Evolutionary conservation across 257 asterid genomes (phyloP).

Genomic region (Lavandula angustifolia): DNA sequence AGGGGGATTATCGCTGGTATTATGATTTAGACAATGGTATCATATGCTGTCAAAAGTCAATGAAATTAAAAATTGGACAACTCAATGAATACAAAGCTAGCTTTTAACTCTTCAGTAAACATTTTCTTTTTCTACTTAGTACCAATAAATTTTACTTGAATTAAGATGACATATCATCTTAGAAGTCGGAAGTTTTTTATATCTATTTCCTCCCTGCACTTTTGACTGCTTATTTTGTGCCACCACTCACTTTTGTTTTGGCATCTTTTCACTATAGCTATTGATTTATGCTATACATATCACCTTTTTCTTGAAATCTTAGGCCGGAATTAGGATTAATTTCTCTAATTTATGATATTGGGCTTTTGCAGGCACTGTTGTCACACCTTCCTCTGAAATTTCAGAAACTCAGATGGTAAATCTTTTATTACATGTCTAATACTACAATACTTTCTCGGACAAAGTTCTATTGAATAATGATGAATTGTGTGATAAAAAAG

Average conservation of each 20-base stretch:
- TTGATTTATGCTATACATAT: slow-evolving; percentile 8
- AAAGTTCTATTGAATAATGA: slow-evolving; percentile 10
- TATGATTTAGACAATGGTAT: neutral
- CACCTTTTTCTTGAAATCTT: slow-evolving; percentile 25
- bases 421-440: slow-evolving; percentile 26
- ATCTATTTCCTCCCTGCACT: slow-evolving; percentile 4
- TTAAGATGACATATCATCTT: neutral
- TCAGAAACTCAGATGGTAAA: slow-evolving; percentile 86
- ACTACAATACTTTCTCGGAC: neutral
- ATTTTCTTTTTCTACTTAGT: slow-evolving; percentile 15
- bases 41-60: slow-evolving; percentile 12
- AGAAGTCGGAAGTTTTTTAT: slow-evolving; percentile 15
- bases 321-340: neutral
- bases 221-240: slow-evolving; percentile 5
- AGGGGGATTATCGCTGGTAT: slow-evolving; percentile 6
- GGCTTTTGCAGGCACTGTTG: slow-evolving; percentile 68
- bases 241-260: slow-evolving; percentile 4
- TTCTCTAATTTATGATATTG: slow-evolving; percentile 36
- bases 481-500: neutral
- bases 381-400: slow-evolving; percentile 75
- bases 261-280: neutral
- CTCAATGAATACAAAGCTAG: slow-evolving; percentile 2
- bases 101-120: slow-evolving; percentile 15
- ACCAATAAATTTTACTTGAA: slow-evolving; percentile 3
- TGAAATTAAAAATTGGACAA: slow-evolving; percentile 17